phyloP scores from a whole-genome alignment of 2,329 filamentous ascomycete species.

The Pseudogymnoascus sp. region DNA sequence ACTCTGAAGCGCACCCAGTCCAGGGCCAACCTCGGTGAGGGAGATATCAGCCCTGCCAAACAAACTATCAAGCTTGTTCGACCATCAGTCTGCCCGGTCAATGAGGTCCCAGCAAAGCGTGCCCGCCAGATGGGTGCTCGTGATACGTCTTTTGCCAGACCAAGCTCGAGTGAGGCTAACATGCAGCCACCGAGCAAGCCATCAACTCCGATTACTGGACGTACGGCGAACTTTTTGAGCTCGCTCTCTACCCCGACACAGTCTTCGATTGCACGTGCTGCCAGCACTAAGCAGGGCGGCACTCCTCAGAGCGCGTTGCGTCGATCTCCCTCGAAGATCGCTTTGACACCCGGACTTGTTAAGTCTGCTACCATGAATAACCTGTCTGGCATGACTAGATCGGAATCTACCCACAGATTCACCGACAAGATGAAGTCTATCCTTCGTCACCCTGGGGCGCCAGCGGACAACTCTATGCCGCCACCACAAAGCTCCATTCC shows the following conservation, averaged over 20 bases:
- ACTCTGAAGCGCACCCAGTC: constrained; percentile 44
- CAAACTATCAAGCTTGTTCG: constrained; percentile 12
- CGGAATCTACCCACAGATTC: constrained; percentile 16
- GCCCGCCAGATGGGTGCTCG: constrained; percentile 58
- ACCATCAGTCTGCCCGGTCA: constrained; percentile 20
- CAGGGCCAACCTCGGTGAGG: constrained; percentile 58
- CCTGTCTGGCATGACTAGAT: constrained; percentile 26
- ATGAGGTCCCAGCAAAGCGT: constrained; percentile 54
- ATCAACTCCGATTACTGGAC: constrained; percentile 35
- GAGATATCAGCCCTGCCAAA: constrained; percentile 39
- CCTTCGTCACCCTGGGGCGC: constrained; percentile 33
- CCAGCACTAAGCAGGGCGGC: constrained; percentile 46
- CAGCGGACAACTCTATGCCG: constrained; percentile 17
- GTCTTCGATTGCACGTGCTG: constrained; percentile 56
- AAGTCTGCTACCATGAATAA: constrained; percentile 46
- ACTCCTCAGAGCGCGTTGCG: constrained; percentile 38
- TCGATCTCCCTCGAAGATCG: neutral
- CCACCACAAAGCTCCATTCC: constrained; percentile 18
- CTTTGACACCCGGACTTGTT: constrained; percentile 37
- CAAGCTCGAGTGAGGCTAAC: constrained; percentile 43
- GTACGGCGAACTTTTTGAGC: constrained; percentile 38
- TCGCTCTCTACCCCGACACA: constrained; percentile 72
- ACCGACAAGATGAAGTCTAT: constrained; percentile 50
- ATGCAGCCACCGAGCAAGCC: constrained; percentile 43
- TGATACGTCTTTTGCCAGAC: constrained; percentile 59